phyloP scores from a whole-genome alignment of 2,329 filamentous ascomycete genomes.

The Ramularia collo-cygni region DNA sequence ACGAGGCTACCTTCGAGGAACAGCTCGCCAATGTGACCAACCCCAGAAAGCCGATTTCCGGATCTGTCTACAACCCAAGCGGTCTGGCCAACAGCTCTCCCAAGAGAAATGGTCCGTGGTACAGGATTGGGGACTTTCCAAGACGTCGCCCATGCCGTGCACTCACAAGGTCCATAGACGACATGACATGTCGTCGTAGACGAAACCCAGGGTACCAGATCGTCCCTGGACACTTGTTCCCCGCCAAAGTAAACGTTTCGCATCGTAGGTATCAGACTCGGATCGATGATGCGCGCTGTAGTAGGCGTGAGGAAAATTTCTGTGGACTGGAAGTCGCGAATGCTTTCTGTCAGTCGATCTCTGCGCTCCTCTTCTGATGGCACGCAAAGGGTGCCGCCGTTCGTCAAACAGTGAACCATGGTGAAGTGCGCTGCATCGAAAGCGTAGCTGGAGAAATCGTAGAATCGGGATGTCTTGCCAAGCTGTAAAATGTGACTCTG shows the following conservation, averaged over 20 bases:
- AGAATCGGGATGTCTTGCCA: conserved; percentile 7
- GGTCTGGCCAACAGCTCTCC: conserved; percentile 23
- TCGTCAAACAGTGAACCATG: conserved; percentile 7
- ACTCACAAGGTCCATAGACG: conserved; percentile 9
- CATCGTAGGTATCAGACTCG: conserved; percentile 3
- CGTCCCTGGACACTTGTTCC: conserved; percentile 1
- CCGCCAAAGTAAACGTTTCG: conserved; percentile 7
- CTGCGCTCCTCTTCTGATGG: conserved; percentile 17
- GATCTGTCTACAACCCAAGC: conserved; percentile 27
- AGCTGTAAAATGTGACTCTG: conserved; percentile 1
- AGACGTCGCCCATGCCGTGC: conserved; percentile 5
- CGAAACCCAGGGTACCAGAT: conserved; percentile 2
- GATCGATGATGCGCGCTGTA: conserved; percentile 6
- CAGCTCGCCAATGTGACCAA: conserved; percentile 44
- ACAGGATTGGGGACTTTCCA: conserved; percentile 6
- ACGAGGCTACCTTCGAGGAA: conserved; percentile 40
- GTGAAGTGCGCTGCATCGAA: conserved; percentile 15
- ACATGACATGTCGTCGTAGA: not conserved
- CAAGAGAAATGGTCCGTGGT: conserved; percentile 25
- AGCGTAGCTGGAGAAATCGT: conserved; percentile 20
- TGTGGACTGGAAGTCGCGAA: conserved; percentile 1
- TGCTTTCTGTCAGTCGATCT: conserved; percentile 6
- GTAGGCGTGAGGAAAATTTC: conserved; percentile 7
- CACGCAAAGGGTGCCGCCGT: conserved; percentile 18
- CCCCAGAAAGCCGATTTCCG: conserved; percentile 27